Base-by-base conservation (phyloP, 2,329 filamentous ascomycete genomes). In the Dothistroma pini region DNA sequence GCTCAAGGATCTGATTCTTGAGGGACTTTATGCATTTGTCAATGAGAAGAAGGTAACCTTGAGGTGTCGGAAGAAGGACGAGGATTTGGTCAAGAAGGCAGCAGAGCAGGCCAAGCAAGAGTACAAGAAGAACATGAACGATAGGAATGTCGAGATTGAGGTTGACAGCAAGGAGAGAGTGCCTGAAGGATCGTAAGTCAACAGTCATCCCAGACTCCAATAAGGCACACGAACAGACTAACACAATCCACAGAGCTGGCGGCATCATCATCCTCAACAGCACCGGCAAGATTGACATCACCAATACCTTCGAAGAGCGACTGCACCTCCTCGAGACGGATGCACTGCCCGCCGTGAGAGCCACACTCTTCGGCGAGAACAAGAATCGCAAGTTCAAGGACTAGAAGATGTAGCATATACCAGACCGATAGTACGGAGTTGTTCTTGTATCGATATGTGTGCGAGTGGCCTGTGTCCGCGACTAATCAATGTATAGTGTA, bases 241-340 rank as follows among this genome's bases (percentile, higher is more conserved):
- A 75, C 70, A 11, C 22, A 31, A 25, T 38, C 62, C 56, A 63
- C 69, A 97, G 95, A 72, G 84, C 92, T 62, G 95, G 95, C 63
- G 95, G 95, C 71, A 83, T 96, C 60, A 76, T 85, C 61, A 86
- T 99, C 67, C 79, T 96, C 58, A 91, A 93, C 66, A 88, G 89
- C 68, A 83, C 83, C 67, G 95, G 95, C 75, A 97, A 93, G 84
- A 97, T 99, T 75, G 92, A 96, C 72, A 93, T 99, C 77, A 93
- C 97, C 85, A 97, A 99, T 82, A 97, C 95, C 58, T 90, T 97
- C 69, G 95, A 97, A 75, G 90, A 96, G 75, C 88, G 95, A 68
- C 82, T 99, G 77, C 85, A 84, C 72, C 83, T 97, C 63, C 86
- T 97, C 67, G 89, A 96, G 79, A 87, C 88, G 60, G 89, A 90